Base-by-base conservation (phyloP, 805 yeast genomes). In the Debaryomyces hansenii region DNA sequence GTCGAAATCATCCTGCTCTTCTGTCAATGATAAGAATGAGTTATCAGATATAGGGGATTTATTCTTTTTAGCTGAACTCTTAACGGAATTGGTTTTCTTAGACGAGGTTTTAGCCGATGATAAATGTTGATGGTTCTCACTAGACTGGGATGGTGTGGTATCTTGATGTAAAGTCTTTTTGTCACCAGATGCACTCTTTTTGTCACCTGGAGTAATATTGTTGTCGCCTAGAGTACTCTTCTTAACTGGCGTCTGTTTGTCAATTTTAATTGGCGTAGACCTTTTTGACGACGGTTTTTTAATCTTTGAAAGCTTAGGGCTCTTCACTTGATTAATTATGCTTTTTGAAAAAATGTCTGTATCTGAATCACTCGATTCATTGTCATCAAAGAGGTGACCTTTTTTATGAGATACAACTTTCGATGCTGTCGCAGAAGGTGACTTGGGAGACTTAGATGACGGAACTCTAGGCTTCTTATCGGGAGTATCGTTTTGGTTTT, bases 1-100 rank as follows among this genome's bases (percentile, higher is more conserved):
- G 47, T 67, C 67, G 47, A 64, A 66, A 43, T 58, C 53, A 3
- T 42, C 46, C 8, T 50, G 53, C 39, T 66, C 69, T 29, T 63
- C 66, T 18, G 58, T 55, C 7, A 59, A 42, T 2, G 60, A 45
- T 37, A 45, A 28, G 15, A 40, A 43, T 6, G 45, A 24, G 9
- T 46, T 39, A 12, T 38, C 33, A 6, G n/a, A 27, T 9, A 3
- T 21, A 44, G 42, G 21, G 29, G 50, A 37, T 7, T 28, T 40
- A 7, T 20, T 29, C 15, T 29, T 20, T 14, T 33, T 32, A 5
- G 38, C 15, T 9, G 24, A 7, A 11, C 9, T 41, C 12, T 20
- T 35, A 2, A 8, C 33, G 7, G 40, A 12, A 16, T 16, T 15
- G 12, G 14, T 32, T 33, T 28, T 24, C 10, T 24, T 24, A 9